Percentiles rank a stretch among this genome's conserved stretches.
These are phyloP conservation scores for Aureobasidium subglaciale DNA, from an alignment of 2,329 filamentous ascomycete species.

Conservation along the genomic window DNA sequence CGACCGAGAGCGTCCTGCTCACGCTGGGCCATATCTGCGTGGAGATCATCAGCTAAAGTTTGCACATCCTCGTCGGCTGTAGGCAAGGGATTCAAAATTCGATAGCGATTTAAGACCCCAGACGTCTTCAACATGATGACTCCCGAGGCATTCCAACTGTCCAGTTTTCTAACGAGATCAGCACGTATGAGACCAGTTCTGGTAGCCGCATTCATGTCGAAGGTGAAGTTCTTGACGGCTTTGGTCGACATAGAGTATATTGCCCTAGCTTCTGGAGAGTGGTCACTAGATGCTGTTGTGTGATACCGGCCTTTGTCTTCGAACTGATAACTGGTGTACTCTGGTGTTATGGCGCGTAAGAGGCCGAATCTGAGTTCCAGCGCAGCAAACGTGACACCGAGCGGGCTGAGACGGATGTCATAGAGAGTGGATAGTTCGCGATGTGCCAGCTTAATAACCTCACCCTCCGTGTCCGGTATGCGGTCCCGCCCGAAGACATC, in stretches of 20 bases:
- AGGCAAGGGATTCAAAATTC: slow-evolving; percentile 44
- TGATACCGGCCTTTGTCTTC: slow-evolving; percentile 24
- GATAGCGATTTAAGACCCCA: slow-evolving; percentile 50
- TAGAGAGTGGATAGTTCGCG: slow-evolving; percentile 41
- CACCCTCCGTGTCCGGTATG: slow-evolving; percentile 29
- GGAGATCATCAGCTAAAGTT: slow-evolving; percentile 41
- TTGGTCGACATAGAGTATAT: slow-evolving; percentile 39
- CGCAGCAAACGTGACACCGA: slow-evolving; percentile 45
- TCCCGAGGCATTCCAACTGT: slow-evolving; percentile 45
- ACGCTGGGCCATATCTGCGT: slow-evolving; percentile 43
- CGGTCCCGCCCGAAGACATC: slow-evolving; percentile 41
- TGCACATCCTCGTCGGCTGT: slow-evolving; percentile 35
- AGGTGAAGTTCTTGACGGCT: slow-evolving; percentile 35
- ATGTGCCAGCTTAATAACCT: slow-evolving; percentile 42
- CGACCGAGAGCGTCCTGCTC: slow-evolving; percentile 50
- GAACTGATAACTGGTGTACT: slow-evolving; percentile 52
- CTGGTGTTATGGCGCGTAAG: slow-evolving; percentile 50
- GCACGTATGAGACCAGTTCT: slow-evolving; percentile 32
- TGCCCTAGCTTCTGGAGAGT: slow-evolving; percentile 37
- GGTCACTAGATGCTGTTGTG: slow-evolving; percentile 27
- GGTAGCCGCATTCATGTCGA: slow-evolving; percentile 43
- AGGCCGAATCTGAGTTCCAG: slow-evolving; percentile 53
- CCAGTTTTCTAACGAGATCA: slow-evolving; percentile 49
- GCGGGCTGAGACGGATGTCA: slow-evolving; percentile 42
- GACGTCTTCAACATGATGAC: slow-evolving; percentile 45